Conservation (phyloP, 2,329 filamentous ascomycete genomes). For the Paracoccidioides brasiliensis region DNA sequence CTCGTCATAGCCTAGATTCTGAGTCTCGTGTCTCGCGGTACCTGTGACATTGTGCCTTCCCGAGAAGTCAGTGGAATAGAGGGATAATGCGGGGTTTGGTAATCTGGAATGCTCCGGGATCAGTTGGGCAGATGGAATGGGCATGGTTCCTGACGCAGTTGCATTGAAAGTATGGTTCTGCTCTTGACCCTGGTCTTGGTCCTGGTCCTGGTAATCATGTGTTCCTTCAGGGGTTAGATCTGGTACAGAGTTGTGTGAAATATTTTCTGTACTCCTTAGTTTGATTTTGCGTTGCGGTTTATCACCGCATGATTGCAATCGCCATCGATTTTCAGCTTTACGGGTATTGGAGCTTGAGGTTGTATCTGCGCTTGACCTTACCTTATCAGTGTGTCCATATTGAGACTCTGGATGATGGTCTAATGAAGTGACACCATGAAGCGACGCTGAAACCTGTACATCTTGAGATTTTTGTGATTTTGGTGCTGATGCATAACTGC, state of each 20-base stretch:
- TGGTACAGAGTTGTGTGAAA: neutral
- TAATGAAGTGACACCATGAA: slow-evolving; percentile 23
- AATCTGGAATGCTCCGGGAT: slow-evolving; percentile 17
- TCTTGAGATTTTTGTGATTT: slow-evolving; percentile 7
- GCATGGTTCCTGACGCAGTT: slow-evolving; percentile 19
- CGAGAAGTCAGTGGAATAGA: slow-evolving; percentile 24
- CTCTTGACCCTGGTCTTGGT: no score
- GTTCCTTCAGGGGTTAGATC: slow-evolving; percentile 7
- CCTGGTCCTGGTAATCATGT: slow-evolving; percentile 1
- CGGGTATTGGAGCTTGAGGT: slow-evolving; percentile 5
- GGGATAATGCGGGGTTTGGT: slow-evolving; percentile 23
- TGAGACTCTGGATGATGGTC: slow-evolving; percentile 29
- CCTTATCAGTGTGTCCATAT: slow-evolving; percentile 19
- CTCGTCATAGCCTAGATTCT: slow-evolving; percentile 17
- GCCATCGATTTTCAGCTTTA: neutral
- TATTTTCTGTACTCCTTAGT: neutral
- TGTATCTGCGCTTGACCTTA: slow-evolving; percentile 4
- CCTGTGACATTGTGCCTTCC: slow-evolving; percentile 15
- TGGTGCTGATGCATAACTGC: neutral
- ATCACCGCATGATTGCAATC: neutral
- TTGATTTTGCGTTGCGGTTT: neutral
- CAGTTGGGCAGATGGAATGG: slow-evolving; percentile 28
- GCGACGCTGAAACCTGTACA: slow-evolving; percentile 8
- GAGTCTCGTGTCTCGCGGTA: slow-evolving; percentile 9
- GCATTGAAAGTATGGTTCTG: neutral